phyloP scores from a whole-genome alignment of 345 rosid species.

The Syzygium oleosum region DNA sequence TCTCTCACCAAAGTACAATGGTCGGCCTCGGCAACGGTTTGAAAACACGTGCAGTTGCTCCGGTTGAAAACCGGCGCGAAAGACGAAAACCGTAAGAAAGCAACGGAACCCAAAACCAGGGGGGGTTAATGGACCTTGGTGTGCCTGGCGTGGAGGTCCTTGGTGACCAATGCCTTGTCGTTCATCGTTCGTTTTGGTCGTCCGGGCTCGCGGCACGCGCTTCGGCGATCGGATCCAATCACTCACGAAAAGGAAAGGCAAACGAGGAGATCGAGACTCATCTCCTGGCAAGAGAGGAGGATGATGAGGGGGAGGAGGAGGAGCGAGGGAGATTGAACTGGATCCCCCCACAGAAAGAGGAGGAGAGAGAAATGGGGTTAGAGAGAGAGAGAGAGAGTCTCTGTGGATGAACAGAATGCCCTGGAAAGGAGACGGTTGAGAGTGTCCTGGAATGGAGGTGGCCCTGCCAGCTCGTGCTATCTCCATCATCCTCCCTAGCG shows the following conservation, averaged over 20 bases:
- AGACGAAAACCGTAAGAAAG: neutral
- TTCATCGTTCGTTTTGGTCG: conserved; percentile 30
- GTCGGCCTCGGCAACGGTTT: neutral
- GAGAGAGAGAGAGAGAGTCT: neutral
- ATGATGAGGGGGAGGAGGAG: neutral
- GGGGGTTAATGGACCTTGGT: conserved; percentile 33
- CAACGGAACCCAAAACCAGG: neutral
- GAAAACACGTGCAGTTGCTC: neutral
- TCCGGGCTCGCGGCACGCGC: neutral
- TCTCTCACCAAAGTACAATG: neutral
- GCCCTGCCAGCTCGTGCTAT: neutral
- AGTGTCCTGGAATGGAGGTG: neutral
- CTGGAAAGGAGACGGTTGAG: neutral
- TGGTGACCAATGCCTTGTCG: conserved; percentile 66
- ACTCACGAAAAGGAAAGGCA: neutral
- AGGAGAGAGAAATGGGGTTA: neutral
- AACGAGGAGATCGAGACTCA: neutral
- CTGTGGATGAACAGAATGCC: neutral
- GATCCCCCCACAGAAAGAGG: neutral
- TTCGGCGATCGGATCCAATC: neutral
- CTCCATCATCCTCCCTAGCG: neutral
- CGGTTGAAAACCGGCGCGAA: neutral
- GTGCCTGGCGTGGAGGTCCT: conserved; percentile 71
- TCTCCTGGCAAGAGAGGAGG: neutral
- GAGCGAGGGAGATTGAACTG: neutral